Percentiles rank a stretch among this genome's conserved stretches.
Evolutionary conservation across 2,329 filamentous ascomycete genomes (phyloP).

Genomic region (Pestalotiopsis sp.): DNA sequence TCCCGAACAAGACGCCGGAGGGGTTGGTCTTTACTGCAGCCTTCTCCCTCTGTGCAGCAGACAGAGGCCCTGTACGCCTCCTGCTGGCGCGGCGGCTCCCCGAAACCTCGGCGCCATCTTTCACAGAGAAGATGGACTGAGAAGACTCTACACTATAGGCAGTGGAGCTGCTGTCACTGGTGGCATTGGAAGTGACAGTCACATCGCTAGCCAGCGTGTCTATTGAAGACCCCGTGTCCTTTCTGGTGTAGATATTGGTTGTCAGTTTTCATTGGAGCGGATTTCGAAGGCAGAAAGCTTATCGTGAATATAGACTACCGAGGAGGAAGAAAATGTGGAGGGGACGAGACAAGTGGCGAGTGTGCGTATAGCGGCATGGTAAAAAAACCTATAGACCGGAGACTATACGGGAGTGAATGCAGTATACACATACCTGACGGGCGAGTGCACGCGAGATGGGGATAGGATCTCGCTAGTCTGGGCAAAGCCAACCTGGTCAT

Average conservation of each 20-base stretch:
- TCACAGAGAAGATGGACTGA: constrained; percentile 58
- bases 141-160: constrained; percentile 57
- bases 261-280: neutral
- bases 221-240: constrained; percentile 56
- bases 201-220: constrained; percentile 52
- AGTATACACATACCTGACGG: constrained; percentile 49
- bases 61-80: constrained; percentile 61
- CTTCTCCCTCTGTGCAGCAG: constrained; percentile 59
- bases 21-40: constrained; percentile 45
- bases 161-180: constrained; percentile 50
- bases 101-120: constrained; percentile 57
- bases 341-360: neutral
- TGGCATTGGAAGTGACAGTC: constrained; percentile 36
- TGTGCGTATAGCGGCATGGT: neutral
- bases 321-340: neutral
- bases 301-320: neutral
- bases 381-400: neutral
- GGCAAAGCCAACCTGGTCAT: neutral
- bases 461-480: neutral
- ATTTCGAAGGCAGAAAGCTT: neutral
- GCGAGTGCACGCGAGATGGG: constrained; percentile 28
- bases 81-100: constrained; percentile 57
- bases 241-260: constrained; percentile 28
- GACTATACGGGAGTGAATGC: constrained; percentile 28
- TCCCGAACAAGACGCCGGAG: neutral